These are phyloP conservation scores for Fennellomyces sp. DNA, from an alignment of 371 early-diverging fungal species.

Conservation along the genomic window DNA sequence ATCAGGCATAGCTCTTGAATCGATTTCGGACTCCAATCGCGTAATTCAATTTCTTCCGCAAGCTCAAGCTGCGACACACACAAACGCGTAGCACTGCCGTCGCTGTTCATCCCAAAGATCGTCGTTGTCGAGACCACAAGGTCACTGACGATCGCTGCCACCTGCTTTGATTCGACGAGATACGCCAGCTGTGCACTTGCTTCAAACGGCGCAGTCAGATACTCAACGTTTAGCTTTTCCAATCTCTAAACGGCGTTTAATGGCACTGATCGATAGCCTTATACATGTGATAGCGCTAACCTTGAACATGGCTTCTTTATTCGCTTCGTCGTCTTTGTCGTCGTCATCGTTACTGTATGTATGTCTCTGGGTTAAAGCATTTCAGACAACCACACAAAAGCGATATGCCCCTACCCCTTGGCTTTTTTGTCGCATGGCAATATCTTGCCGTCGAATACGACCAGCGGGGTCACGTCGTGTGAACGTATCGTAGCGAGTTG, in stretches of 20 bases:
- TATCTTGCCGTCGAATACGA: constrained; percentile 98
- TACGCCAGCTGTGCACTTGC: constrained; percentile 98
- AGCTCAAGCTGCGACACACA: background rate
- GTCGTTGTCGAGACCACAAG: background rate
- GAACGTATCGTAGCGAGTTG: constrained; percentile 69
- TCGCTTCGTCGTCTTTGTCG: background rate
- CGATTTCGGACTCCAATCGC: constrained; percentile 1
- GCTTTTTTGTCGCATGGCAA: constrained; percentile 86
- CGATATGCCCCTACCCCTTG: constrained; percentile 67
- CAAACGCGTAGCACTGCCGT: background rate
- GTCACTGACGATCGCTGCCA: background rate
- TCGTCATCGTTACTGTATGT: background rate
- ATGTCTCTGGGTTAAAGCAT: background rate
- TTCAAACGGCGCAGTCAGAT: constrained; percentile 97
- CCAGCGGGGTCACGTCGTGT: constrained; percentile 75
- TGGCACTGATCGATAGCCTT: background rate
- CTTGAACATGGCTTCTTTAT: background rate
- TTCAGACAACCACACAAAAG: background rate
- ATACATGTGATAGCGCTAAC: too few species aligned
- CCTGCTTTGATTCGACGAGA: constrained; percentile 55
- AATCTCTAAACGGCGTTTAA: constrained; percentile 51
- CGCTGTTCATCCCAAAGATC: background rate
- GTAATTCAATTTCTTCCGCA: background rate
- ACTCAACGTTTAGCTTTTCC: constrained; percentile 64
- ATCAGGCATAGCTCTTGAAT: background rate